Evolutionary conservation across 768 basidiomycete genomes (phyloP), one percentile per base, ranked within the genome.

Genomic region (Collybia sordida): DNA sequence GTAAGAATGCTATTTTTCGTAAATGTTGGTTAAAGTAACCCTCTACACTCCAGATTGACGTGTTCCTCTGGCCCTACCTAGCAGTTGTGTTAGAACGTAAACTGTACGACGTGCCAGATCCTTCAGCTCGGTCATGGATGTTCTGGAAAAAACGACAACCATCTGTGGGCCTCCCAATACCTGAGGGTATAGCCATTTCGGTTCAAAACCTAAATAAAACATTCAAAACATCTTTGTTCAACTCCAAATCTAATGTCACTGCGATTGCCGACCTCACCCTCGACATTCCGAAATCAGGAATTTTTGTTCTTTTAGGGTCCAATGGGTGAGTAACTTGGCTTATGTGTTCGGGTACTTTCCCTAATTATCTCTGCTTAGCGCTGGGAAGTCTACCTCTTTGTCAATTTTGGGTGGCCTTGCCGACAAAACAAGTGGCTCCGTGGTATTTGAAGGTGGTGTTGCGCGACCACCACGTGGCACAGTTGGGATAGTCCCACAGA

Each of bases 401-500:
- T 85, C 84, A 2, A 78, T 90, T 45, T 67, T 91, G 9, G 87
- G 77, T 3, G 80, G 83, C 2, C 71, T 92, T 9, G 65, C 82
- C 7, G 80, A 79, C 5, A 78, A 75, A 17, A 83, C 80, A 3
- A 67, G 73, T 21, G 90, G 90, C 25, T 70, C 72, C 2, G 72
- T 91, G 15, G 68, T 72, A 0, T 79, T 78, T 44, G 80, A 79
- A 57, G 81, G 81, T 28, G 81, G 82, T 0, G 63, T 68, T 15
- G 59, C 74, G 35, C 71, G 70, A 23, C 83, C 85, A 6, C 72
- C 83, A 4, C 81, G 81, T 0, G 87, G 88, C 6, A 79, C 79
- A 0, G 62, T 92, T 15, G 89, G 90, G 1, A 84, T 92, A 50
- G 88, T 89, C 0, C 87, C 88, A 0, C 89, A 91, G 69, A 90